phyloP scores from a whole-genome alignment of 768 basidiomycete genomes.

The Termitomyces sp. region DNA sequence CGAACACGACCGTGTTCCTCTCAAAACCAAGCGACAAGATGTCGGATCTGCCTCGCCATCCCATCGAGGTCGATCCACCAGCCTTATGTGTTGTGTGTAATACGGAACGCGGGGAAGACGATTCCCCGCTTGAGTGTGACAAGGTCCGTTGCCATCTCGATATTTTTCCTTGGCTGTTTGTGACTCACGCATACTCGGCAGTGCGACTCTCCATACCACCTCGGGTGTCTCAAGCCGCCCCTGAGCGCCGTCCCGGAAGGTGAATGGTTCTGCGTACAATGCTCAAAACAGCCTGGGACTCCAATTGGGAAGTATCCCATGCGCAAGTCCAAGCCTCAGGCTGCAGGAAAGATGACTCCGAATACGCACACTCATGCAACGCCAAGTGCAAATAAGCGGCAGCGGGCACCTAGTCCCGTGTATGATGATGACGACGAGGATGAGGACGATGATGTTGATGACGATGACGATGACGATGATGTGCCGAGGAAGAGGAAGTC shows the following conservation, averaged over 20 bases:
- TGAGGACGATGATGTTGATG: conserved; percentile 7
- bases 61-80: conserved; percentile 63
- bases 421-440: conserved; percentile 19
- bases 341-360: conserved; percentile 8
- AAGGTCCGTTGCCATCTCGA: conserved; percentile 45
- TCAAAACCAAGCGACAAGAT: conserved; percentile 70
- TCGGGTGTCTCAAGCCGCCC: conserved; percentile 76
- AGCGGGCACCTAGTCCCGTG: conserved; percentile 12
- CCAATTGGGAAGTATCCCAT: conserved; percentile 38
- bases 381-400: conserved; percentile 16
- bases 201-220: conserved; percentile 90
- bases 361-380: background rate
- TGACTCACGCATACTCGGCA: conserved; percentile 21
- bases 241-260: conserved; percentile 75
- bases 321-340: conserved; percentile 13
- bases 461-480: conserved; percentile 12
- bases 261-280: conserved; percentile 89
- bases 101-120: conserved; percentile 66
- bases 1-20: conserved; percentile 83
- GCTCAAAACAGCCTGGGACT: conserved; percentile 53
- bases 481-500: conserved; percentile 37
- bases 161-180: background rate
- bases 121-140: conserved; percentile 81
- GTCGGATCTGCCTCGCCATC: conserved; percentile 77
- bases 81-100: conserved; percentile 68